These are phyloP conservation scores for Phytophthora cactorum DNA, from an alignment of 352 stramenopile genomes.

Conservation along the genomic window DNA sequence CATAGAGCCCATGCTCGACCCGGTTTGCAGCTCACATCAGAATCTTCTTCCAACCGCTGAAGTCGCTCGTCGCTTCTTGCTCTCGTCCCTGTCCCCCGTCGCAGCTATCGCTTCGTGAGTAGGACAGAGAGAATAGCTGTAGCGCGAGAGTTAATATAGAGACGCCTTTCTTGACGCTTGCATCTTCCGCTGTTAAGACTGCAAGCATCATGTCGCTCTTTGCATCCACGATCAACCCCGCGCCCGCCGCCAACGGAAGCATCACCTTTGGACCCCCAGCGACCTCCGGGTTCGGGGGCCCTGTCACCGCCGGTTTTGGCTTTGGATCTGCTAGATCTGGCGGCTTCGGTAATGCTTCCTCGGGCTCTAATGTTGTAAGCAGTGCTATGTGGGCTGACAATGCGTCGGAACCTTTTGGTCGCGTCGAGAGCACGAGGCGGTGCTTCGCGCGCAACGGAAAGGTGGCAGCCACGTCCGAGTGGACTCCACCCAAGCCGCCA, in stretches of 20 bases:
- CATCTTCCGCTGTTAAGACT: not conserved
- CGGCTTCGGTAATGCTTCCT: not conserved
- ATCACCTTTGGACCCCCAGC: not conserved
- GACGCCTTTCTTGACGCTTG: constrained; percentile 10
- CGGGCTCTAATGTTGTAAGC: not conserved
- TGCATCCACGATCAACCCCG: constrained; percentile 2
- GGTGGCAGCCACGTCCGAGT: not conserved
- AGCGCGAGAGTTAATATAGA: constrained; percentile 20
- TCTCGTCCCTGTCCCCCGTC: not conserved
- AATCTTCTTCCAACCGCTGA: constrained; percentile 24
- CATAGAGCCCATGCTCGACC: not conserved
- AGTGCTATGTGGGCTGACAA: constrained; percentile 1
- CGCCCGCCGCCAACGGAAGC: not conserved
- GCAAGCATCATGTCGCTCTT: constrained; percentile 16
- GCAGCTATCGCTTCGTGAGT: constrained; percentile 13
- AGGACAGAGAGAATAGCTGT: constrained; percentile 10
- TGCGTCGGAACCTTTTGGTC: constrained; percentile 26
- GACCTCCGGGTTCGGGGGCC: not conserved
- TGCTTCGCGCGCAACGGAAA: constrained; percentile 23
- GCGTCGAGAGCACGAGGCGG: constrained; percentile 14
- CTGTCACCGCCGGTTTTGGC: not conserved
- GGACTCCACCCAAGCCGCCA: constrained; percentile 11
- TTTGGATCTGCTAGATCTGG: not conserved
- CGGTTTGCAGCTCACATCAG: constrained; percentile 20
- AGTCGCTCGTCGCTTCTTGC: constrained; percentile 13